Percentiles rank a stretch among this genome's conserved stretches.
phyloP scores from a whole-genome alignment of 441 rosid species.

The Syzygium syzygioides region DNA sequence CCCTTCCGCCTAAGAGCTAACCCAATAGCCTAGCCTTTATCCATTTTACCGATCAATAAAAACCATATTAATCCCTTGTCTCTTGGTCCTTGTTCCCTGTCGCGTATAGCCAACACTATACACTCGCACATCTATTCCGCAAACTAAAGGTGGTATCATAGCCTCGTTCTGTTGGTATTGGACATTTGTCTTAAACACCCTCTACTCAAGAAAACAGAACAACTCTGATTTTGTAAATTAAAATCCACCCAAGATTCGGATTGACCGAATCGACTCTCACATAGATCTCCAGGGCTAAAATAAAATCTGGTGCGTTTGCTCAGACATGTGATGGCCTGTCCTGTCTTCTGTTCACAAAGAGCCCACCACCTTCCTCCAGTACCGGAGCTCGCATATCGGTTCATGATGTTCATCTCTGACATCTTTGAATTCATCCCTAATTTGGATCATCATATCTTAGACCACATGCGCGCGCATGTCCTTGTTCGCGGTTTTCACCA shows the following conservation, averaged over 20 bases:
- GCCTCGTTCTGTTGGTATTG: too few species aligned
- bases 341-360: background rate
- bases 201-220: too few species aligned
- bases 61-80: too few species aligned
- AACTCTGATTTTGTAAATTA: too few species aligned
- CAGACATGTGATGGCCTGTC: background rate
- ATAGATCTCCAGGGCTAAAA: background rate
- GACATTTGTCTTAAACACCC: too few species aligned
- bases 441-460: background rate
- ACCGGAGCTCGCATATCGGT: background rate
- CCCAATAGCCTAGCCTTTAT: too few species aligned
- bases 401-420: background rate
- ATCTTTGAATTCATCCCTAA: background rate
- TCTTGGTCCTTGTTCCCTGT: too few species aligned
- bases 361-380: background rate
- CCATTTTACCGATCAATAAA: too few species aligned
- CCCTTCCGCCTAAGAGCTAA: too few species aligned
- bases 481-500: background rate
- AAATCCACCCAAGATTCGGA: background rate
- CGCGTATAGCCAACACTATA: too few species aligned
- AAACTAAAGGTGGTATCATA: too few species aligned
- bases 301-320: background rate
- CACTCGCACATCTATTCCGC: too few species aligned
- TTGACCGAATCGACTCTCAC: background rate
- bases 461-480: background rate